Percentiles rank a stretch among this genome's conserved stretches.
These are phyloP conservation scores for Backusella luteola DNA, from an alignment of 192 early-diverging fungal species.

Conservation along the genomic window DNA sequence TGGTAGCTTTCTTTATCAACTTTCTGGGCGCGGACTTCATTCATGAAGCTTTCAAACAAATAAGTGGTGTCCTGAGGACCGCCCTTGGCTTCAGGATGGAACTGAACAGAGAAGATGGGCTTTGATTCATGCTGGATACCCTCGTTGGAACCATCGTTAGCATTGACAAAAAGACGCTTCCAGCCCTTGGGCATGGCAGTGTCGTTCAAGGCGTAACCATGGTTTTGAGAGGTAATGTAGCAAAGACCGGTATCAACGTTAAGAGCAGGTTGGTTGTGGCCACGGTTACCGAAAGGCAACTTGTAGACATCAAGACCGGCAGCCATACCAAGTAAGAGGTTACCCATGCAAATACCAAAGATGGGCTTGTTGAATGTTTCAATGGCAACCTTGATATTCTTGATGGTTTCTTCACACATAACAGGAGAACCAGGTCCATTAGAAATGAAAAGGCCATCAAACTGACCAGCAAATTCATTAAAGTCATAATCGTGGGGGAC, in stretches of 20 bases:
- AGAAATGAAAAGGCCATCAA: conserved; percentile 89
- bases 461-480: conserved; percentile 54
- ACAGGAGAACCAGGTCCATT: conserved; percentile 91
- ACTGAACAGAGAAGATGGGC: conserved; percentile 87
- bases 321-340: conserved; percentile 88
- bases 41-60: conserved; percentile 82
- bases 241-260: conserved; percentile 75
- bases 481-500: conserved; percentile 87
- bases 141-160: conserved; percentile 95
- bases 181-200: conserved; percentile 65
- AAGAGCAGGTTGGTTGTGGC: conserved; percentile 93
- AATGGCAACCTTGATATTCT: conserved; percentile 65
- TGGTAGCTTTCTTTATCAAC: not conserved
- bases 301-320: conserved; percentile 87
- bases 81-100: conserved; percentile 95
- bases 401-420: conserved; percentile 63
- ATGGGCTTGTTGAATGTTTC: conserved; percentile 74
- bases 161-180: conserved; percentile 89
- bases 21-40: conserved; percentile 63
- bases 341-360: conserved; percentile 98
- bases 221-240: conserved; percentile 95
- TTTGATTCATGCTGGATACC: conserved; percentile 75
- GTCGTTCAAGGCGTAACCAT: conserved; percentile 85
- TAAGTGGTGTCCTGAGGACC: conserved; percentile 90
- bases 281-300: conserved; percentile 92